phyloP scores from a whole-genome alignment of 257 asterid genomes.

The Forsythia viridissima region DNA sequence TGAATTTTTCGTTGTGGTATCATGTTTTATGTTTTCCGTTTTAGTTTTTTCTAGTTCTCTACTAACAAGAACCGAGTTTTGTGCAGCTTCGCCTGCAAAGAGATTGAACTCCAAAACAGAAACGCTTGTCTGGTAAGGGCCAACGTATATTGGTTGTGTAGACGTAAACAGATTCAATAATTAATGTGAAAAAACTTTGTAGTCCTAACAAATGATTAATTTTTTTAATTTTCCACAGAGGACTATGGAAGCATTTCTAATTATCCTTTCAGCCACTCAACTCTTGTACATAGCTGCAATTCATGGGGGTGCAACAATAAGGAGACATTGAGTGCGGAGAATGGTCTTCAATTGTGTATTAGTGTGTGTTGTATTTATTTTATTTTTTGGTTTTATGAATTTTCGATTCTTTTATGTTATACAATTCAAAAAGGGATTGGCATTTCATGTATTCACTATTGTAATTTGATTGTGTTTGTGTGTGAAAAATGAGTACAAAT shows the following conservation, averaged over 20 bases:
- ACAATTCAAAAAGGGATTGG: conserved; percentile 8
- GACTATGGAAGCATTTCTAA: conserved; percentile 93
- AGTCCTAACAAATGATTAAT: neutral
- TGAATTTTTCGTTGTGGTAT: neutral
- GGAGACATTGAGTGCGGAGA: conserved; percentile 30
- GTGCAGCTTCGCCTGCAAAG: conserved; percentile 80
- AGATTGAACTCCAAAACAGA: conserved; percentile 58
- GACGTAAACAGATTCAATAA: neutral
- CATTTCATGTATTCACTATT: conserved; percentile 19
- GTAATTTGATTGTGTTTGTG: conserved; percentile 24
- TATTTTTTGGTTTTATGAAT: neutral
- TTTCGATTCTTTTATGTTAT: conserved; percentile 14
- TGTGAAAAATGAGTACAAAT: conserved; percentile 1
- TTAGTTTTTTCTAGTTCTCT: neutral
- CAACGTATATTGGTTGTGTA: neutral
- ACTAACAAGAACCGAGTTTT: neutral
- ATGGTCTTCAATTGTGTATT: neutral
- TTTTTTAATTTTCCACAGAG: conserved; percentile 41
- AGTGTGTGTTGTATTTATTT: conserved; percentile 19
- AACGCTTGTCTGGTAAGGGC: conserved; percentile 74
- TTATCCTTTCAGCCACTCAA: conserved; percentile 78
- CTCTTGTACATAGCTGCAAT: conserved; percentile 68
- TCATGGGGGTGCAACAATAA: conserved; percentile 59
- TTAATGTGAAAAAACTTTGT: neutral
- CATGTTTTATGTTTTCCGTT: neutral